Evolutionary conservation across 768 basidiomycete species (phyloP).

Genomic region (Royoungia palumana): DNA sequence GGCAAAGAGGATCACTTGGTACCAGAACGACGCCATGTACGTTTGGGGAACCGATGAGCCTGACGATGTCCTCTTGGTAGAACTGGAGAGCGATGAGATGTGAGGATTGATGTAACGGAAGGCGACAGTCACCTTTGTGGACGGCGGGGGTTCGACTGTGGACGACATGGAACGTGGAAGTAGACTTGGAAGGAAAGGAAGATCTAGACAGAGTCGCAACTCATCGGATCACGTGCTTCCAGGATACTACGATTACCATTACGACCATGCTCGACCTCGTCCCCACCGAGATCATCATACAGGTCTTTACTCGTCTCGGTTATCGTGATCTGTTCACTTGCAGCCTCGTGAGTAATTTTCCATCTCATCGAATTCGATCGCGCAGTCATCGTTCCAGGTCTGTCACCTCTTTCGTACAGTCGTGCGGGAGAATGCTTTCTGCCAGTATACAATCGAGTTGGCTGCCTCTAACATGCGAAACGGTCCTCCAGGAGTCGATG

Average conservation of each 20-base stretch:
- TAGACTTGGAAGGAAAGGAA: not conserved
- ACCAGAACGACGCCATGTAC: conserved; percentile 67
- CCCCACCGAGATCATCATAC: conserved; percentile 26
- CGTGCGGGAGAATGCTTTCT: conserved; percentile 29
- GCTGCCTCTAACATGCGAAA: conserved; percentile 41
- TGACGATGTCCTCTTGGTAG: conserved; percentile 67
- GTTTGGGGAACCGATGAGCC: conserved; percentile 38
- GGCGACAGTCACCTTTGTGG: conserved; percentile 32
- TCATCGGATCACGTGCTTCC: conserved; percentile 21
- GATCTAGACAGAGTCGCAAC: not conserved
- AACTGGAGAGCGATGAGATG: conserved; percentile 38
- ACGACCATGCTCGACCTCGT: conserved; percentile 12
- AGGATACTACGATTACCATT: not conserved
- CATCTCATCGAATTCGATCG: not conserved
- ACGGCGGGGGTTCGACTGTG: conserved; percentile 18
- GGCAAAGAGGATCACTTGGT: conserved; percentile 17
- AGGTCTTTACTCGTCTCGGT: conserved; percentile 17
- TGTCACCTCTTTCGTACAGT: conserved; percentile 30
- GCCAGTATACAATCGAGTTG: conserved; percentile 46
- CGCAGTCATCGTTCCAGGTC: conserved; percentile 23
- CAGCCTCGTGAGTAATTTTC: conserved; percentile 17
- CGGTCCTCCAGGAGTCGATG: conserved; percentile 30
- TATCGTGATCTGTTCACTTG: conserved; percentile 29
- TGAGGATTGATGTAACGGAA: not conserved
- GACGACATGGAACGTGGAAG: conserved; percentile 25